Percentiles rank a stretch among this genome's conserved stretches.
Conservation (phyloP, 805 yeast genomes). For the Metschnikowia reukaufii region DNA sequence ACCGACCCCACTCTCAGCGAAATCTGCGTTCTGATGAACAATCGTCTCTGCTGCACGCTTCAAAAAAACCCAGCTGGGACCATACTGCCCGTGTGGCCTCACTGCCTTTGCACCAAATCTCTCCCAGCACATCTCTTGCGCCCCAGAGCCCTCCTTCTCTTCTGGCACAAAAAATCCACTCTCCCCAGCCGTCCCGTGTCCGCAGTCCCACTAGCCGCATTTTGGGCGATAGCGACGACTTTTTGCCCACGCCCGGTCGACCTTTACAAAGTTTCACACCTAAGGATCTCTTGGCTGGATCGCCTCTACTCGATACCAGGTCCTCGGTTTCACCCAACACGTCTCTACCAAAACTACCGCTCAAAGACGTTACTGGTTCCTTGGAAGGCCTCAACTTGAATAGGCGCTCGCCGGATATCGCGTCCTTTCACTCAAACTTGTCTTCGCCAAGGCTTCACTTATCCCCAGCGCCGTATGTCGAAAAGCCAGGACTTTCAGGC, state of each 20-base stretch:
- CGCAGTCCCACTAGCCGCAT: slow-evolving; percentile 27
- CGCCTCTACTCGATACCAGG: slow-evolving; percentile 7
- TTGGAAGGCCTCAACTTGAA: slow-evolving; percentile 31
- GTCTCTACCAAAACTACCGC: slow-evolving; percentile 4
- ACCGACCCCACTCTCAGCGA: slow-evolving; percentile 1
- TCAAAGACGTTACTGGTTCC: slow-evolving; percentile 26
- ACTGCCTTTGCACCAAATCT: slow-evolving; percentile 2
- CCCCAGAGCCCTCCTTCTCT: slow-evolving; percentile 1
- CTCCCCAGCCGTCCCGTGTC: slow-evolving; percentile 38
- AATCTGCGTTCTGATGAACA: slow-evolving; percentile 3
- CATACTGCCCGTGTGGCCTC: not conserved
- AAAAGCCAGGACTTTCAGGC: slow-evolving; percentile 57
- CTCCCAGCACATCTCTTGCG: not conserved
- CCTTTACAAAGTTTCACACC: slow-evolving; percentile 45
- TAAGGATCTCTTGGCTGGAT: slow-evolving; percentile 36
- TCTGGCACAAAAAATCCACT: slow-evolving; percentile 20
- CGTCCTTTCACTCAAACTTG: slow-evolving; percentile 28
- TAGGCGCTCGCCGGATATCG: slow-evolving; percentile 23
- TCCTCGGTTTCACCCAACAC: slow-evolving; percentile 16
- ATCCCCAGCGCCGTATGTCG: slow-evolving; percentile 50
- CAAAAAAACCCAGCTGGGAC: not conserved
- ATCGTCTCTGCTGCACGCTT: not conserved
- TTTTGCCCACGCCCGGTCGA: slow-evolving; percentile 15
- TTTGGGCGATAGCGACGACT: slow-evolving; percentile 20
- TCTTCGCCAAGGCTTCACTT: slow-evolving; percentile 58